Evolutionary conservation across 2,329 filamentous ascomycete genomes (phyloP).

Genomic region (Cladorrhinum sp.): DNA sequence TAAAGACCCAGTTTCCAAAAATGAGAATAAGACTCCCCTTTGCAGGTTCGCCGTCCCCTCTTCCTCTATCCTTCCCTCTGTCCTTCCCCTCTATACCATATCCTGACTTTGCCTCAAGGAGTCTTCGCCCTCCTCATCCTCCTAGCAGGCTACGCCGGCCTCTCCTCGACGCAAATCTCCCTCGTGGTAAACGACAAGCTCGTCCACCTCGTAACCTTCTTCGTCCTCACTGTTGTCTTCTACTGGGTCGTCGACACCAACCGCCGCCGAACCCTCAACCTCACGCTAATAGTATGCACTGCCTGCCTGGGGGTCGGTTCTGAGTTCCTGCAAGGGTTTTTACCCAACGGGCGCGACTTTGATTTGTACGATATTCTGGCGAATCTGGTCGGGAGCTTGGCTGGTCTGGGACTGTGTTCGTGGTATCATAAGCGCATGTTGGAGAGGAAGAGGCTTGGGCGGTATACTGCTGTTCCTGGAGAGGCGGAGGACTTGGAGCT

Average conservation of each 20-base stretch:
- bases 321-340: conserved; percentile 70
- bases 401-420: conserved; percentile 69
- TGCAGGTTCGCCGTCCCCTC: conserved; percentile 61
- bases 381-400: conserved; percentile 76
- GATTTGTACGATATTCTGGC: conserved; percentile 85
- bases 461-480: conserved; percentile 67
- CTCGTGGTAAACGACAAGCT: conserved; percentile 79
- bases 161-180: conserved; percentile 60
- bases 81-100: neutral
- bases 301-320: conserved; percentile 67
- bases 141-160: conserved; percentile 73
- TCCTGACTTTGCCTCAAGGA: conserved; percentile 43
- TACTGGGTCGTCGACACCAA: conserved; percentile 97
- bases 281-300: conserved; percentile 80
- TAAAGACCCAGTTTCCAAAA: too few species aligned
- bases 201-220: conserved; percentile 84
- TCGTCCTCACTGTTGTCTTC: conserved; percentile 80
- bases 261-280: conserved; percentile 77
- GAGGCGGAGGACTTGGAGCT: conserved; percentile 53
- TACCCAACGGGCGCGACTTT: conserved; percentile 69
- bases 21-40: conserved; percentile 90
- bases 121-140: conserved; percentile 69
- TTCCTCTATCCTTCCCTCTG: conserved; percentile 11
- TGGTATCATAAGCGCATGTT: conserved; percentile 98
- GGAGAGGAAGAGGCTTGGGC: conserved; percentile 74